These are phyloP conservation scores for Harringtonia aguacate DNA, from an alignment of 2,329 filamentous ascomycete genomes.

Conservation along the genomic window DNA sequence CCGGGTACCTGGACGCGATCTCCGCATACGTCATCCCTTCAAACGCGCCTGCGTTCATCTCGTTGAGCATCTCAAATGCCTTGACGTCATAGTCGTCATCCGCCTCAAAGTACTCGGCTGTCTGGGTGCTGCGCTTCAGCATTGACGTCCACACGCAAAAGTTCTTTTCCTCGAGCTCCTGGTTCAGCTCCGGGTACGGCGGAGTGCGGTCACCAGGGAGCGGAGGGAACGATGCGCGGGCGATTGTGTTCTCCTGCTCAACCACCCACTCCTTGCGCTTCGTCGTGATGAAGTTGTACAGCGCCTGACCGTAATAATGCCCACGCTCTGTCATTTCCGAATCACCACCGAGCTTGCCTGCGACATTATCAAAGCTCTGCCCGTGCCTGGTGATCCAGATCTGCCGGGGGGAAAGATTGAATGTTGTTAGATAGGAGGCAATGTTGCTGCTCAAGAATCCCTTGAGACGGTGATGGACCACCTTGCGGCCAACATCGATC, in stretches of 20 bases:
- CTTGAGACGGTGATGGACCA: conserved; percentile 80
- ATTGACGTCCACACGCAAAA: conserved; percentile 99
- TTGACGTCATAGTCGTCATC: conserved; percentile 96
- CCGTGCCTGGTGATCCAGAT: conserved; percentile 98
- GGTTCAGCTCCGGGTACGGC: conserved; percentile 77
- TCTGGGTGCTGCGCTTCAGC: conserved; percentile 82
- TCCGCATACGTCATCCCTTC: conserved; percentile 93
- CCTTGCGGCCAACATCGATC: conserved; percentile 93
- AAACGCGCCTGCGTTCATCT: conserved; percentile 85
- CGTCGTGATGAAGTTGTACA: conserved; percentile 74
- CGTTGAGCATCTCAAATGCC: conserved; percentile 95
- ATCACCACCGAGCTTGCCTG: conserved; percentile 84
- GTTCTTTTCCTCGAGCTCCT: conserved; percentile 65
- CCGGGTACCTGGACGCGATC: conserved; percentile 66
- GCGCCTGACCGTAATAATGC: conserved; percentile 63
- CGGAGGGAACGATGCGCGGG: conserved; percentile 76
- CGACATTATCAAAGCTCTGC: conserved; percentile 77
- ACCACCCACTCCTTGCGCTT: conserved; percentile 75
- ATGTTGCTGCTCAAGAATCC: conserved; percentile 90
- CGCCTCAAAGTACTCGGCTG: conserved; percentile 74
- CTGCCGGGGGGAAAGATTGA: conserved; percentile 88
- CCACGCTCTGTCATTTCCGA: conserved; percentile 75
- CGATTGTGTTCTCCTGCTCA: conserved; percentile 68
- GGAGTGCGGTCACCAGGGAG: conserved; percentile 85
- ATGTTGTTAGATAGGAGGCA: conserved; percentile 90